Evolutionary conservation across 2,329 filamentous ascomycete genomes (phyloP).

Genomic region (Colletotrichum sp.): DNA sequence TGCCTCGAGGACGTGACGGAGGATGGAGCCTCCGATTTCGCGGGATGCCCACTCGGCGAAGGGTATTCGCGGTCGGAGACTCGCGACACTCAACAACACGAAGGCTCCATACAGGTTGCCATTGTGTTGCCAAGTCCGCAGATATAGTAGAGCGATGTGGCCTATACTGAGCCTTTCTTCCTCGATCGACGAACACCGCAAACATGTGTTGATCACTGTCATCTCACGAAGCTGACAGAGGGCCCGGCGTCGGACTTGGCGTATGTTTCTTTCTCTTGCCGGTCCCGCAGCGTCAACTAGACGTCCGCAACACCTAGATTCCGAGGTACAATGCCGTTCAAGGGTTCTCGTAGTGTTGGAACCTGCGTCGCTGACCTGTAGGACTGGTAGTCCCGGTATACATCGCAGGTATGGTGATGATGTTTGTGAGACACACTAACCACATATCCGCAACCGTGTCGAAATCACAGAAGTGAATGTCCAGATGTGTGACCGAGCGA

Average conservation of each 20-base stretch:
- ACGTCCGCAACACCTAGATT: neutral
- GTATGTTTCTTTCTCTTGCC: neutral
- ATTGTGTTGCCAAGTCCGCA: neutral
- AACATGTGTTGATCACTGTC: accelerated
- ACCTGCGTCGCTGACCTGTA: neutral
- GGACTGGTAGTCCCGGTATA: neutral
- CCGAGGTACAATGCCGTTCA: neutral
- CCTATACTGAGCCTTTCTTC: neutral
- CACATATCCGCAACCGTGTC: neutral
- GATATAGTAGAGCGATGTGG: too few relatives aligned
- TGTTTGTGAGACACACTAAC: neutral
- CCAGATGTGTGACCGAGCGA: neutral
- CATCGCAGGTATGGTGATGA: neutral
- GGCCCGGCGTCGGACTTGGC: neutral
- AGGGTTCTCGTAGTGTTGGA: neutral
- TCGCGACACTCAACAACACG: neutral
- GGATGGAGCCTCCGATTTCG: too few relatives aligned
- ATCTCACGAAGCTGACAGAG: neutral
- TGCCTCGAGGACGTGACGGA: too few relatives aligned
- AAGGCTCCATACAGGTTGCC: neutral
- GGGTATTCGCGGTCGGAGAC: too few relatives aligned
- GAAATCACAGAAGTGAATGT: neutral
- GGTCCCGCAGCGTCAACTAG: neutral
- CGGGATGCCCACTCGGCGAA: too few relatives aligned
- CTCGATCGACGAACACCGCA: neutral